Evolutionary conservation across 2,329 filamentous ascomycete genomes (phyloP).

Genomic region (Aspergillus hortae): DNA sequence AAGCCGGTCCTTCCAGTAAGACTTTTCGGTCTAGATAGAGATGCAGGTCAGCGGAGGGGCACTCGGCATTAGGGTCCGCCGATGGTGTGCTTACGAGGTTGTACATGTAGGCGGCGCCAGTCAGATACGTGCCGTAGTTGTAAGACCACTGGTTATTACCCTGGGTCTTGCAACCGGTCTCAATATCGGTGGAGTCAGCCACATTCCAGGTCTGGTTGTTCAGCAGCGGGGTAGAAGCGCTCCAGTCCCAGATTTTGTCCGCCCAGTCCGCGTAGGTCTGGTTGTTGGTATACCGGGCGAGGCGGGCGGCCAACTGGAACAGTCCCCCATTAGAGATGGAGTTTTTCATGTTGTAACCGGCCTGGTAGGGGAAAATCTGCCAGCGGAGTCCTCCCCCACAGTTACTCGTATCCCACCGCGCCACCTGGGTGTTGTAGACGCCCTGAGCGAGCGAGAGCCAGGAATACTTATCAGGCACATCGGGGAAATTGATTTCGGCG

Average conservation of each 20-base stretch:
- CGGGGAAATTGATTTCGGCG: slow-evolving; percentile 61
- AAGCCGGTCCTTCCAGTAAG: slow-evolving; percentile 55
- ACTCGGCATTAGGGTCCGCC: too few relatives aligned
- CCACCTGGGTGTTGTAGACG: slow-evolving; percentile 67
- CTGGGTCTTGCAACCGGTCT: slow-evolving; percentile 57
- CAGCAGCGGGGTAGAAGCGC: slow-evolving; percentile 54
- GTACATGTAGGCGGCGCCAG: slow-evolving; percentile 65
- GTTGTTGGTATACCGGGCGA: slow-evolving; percentile 64
- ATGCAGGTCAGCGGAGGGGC: background rate
- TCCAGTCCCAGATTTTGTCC: slow-evolving; percentile 61
- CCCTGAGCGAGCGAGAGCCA: slow-evolving; percentile 62
- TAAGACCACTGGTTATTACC: slow-evolving; percentile 66
- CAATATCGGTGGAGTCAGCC: slow-evolving; percentile 60
- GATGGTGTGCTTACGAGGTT: slow-evolving; percentile 49
- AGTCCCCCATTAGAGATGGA: slow-evolving; percentile 76
- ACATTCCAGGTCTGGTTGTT: slow-evolving; percentile 58
- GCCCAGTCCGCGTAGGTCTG: slow-evolving; percentile 62
- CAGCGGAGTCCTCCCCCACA: slow-evolving; percentile 73
- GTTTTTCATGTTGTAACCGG: slow-evolving; percentile 81
- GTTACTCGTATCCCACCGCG: slow-evolving; percentile 64
- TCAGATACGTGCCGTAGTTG: slow-evolving; percentile 58
- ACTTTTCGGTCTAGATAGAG: slow-evolving; percentile 30
- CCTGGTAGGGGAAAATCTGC: slow-evolving; percentile 77
- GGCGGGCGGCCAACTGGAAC: slow-evolving; percentile 74
- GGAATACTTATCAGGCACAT: slow-evolving; percentile 45